These are phyloP conservation scores for Cyclospora cayetanensis DNA, from an alignment of 169 alveolate species.

Conservation along the genomic window DNA sequence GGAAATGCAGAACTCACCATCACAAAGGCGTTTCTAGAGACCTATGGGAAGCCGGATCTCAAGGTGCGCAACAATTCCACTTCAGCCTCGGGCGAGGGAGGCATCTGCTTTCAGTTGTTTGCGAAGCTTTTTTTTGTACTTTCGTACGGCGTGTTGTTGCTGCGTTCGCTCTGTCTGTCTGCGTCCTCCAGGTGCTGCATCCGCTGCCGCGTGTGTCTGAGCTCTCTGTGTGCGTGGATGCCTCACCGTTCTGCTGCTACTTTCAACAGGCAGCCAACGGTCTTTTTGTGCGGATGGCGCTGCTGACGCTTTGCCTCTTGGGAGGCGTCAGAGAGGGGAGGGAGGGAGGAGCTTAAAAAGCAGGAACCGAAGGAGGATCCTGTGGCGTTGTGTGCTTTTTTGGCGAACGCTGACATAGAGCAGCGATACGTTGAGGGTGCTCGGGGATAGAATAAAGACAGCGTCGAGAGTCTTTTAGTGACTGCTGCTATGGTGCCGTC, in stretches of 20 bases:
- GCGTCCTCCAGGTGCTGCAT: conserved; percentile 79
- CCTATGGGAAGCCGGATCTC: conserved; percentile 72
- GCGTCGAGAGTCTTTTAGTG: too few species aligned
- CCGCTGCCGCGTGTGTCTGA: conserved; percentile 89
- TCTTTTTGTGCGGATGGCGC: conserved; percentile 87
- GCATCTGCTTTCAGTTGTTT: not conserved
- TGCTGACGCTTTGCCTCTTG: conserved; percentile 80
- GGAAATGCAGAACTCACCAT: not conserved
- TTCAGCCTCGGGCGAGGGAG: not conserved
- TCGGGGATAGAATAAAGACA: too few species aligned
- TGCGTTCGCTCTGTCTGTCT: not conserved
- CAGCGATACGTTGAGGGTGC: too few species aligned
- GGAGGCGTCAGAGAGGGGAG: too few species aligned
- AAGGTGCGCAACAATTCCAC: not conserved
- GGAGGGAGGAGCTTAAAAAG: too few species aligned
- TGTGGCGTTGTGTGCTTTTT: too few species aligned
- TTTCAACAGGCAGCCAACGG: conserved; percentile 88
- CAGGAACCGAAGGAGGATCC: too few species aligned
- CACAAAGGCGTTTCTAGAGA: conserved; percentile 72
- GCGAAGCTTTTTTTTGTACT: not conserved
- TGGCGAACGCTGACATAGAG: too few species aligned
- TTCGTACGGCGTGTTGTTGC: not conserved
- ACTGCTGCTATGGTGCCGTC: too few species aligned
- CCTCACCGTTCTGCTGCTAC: conserved; percentile 79
- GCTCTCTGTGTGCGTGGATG: conserved; percentile 81